Percentiles rank a stretch among this genome's conserved stretches.
phyloP scores from a whole-genome alignment of 2,329 filamentous ascomycete species.

The Macroventuria anomochaeta region DNA sequence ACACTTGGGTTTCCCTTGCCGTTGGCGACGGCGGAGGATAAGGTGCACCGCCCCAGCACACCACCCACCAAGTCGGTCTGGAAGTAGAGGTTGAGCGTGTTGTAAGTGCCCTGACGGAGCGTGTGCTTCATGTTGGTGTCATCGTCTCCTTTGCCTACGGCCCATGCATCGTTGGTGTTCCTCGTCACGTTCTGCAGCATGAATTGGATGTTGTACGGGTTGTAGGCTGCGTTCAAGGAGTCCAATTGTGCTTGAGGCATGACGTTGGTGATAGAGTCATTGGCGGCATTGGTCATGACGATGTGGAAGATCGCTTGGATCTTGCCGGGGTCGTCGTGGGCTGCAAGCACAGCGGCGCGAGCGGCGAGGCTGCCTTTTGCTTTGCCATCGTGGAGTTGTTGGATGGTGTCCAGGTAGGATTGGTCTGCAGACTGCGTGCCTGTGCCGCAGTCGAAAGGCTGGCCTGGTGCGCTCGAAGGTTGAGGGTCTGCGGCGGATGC shows the following conservation, averaged over 20 bases:
- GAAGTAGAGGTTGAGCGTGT: slow-evolving; percentile 65
- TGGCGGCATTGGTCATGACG: slow-evolving; percentile 46
- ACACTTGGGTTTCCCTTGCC: slow-evolving; percentile 46
- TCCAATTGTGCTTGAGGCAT: slow-evolving; percentile 50
- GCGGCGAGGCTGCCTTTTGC: slow-evolving; percentile 35
- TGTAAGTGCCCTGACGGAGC: slow-evolving; percentile 62
- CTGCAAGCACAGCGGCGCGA: slow-evolving; percentile 32
- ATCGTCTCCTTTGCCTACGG: slow-evolving; percentile 54
- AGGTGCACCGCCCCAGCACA: slow-evolving; percentile 62
- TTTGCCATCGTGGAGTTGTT: slow-evolving; percentile 40
- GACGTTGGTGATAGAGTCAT: slow-evolving; percentile 49
- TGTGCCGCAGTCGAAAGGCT: slow-evolving; percentile 54
- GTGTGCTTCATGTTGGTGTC: slow-evolving; percentile 60
- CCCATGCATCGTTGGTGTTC: slow-evolving; percentile 63
- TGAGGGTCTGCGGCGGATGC: slow-evolving; percentile 25
- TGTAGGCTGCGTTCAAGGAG: slow-evolving; percentile 54
- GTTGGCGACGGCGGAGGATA: slow-evolving; percentile 52
- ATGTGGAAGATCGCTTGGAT: slow-evolving; percentile 56
- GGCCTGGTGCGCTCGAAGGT: slow-evolving; percentile 21
- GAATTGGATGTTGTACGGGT: slow-evolving; percentile 60
- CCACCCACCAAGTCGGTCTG: slow-evolving; percentile 58
- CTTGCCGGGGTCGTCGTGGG: slow-evolving; percentile 42
- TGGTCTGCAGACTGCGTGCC: slow-evolving; percentile 46
- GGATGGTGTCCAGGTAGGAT: slow-evolving; percentile 48
- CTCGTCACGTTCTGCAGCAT: slow-evolving; percentile 57